phyloP scores from a whole-genome alignment of 805 yeast species.

The Henningerozyma blattae region DNA sequence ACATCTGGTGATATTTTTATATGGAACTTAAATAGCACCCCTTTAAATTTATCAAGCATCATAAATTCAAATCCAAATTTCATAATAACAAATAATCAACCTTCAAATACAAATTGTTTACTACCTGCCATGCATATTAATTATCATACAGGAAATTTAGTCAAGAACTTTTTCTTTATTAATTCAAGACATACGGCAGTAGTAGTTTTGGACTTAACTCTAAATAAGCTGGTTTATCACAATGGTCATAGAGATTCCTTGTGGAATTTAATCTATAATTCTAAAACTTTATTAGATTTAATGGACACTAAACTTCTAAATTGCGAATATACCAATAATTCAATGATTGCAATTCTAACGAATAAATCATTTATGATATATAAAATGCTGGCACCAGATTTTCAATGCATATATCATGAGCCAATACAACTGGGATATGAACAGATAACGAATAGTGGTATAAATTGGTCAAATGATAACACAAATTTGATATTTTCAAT shows the following conservation, averaged over 20 bases:
- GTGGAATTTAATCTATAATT: slow-evolving; percentile 16
- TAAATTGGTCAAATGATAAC: neutral
- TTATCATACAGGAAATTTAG: slow-evolving; percentile 23
- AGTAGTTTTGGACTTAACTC: slow-evolving; percentile 37
- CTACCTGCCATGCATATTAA: slow-evolving; percentile 21
- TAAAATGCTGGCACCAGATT: too few species aligned
- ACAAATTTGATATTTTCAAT: neutral
- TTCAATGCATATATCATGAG: too few species aligned
- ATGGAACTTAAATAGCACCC: slow-evolving; percentile 46
- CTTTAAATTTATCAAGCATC: neutral
- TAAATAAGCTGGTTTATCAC: slow-evolving; percentile 52
- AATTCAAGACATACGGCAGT: slow-evolving; percentile 45
- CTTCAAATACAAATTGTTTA: neutral
- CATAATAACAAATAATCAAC: slow-evolving; percentile 6
- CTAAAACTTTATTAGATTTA: slow-evolving; percentile 6
- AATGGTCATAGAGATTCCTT: slow-evolving; percentile 39
- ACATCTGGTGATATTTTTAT: slow-evolving; percentile 49
- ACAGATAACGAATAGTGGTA: neutral
- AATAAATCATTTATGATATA: neutral
- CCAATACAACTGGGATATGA: too few species aligned
- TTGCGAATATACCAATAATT: slow-evolving; percentile 6
- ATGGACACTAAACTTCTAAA: too few species aligned
- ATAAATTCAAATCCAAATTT: slow-evolving; percentile 14
- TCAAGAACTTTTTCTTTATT: slow-evolving; percentile 36
- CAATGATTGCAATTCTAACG: neutral